phyloP scores from a whole-genome alignment of 805 yeast species.

The Spathaspora gorwiae region DNA sequence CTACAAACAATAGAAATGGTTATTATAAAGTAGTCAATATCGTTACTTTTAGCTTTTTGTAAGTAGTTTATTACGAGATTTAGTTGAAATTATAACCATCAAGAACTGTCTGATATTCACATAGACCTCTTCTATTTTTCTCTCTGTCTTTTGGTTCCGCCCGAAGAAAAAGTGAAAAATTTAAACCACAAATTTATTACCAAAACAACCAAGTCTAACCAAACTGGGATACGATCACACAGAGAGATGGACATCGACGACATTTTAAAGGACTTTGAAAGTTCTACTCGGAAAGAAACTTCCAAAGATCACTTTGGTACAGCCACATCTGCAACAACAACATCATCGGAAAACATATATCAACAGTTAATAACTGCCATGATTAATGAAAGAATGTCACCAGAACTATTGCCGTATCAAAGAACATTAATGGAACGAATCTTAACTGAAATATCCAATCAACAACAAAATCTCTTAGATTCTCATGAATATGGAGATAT shows the following conservation, averaged over 20 bases:
- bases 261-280: slow-evolving; percentile 62
- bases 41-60: no score
- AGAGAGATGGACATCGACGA: slow-evolving; percentile 54
- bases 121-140: no score
- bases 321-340: not conserved
- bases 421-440: slow-evolving; percentile 53
- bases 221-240: not conserved
- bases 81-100: no score
- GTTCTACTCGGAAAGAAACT: slow-evolving; percentile 4
- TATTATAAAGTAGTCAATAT: no score
- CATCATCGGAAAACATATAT: slow-evolving; percentile 22
- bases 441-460: slow-evolving; percentile 55
- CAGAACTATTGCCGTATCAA: slow-evolving; percentile 79
- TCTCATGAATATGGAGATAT: slow-evolving; percentile 69
- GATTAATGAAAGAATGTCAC: slow-evolving; percentile 82
- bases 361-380: slow-evolving; percentile 55
- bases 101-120: no score
- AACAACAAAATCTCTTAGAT: slow-evolving; percentile 70
- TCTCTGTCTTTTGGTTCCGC: no score
- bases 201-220: no score
- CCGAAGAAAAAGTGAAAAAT: no score
- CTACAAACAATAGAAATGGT: no score
- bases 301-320: no score
- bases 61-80: no score
- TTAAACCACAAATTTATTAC: no score